Evolutionary conservation across 1,284 basidiomycete genomes (phyloP), one percentile per base, ranked within the genome.

Genomic region (Microstroma glucosiphilum): DNA sequence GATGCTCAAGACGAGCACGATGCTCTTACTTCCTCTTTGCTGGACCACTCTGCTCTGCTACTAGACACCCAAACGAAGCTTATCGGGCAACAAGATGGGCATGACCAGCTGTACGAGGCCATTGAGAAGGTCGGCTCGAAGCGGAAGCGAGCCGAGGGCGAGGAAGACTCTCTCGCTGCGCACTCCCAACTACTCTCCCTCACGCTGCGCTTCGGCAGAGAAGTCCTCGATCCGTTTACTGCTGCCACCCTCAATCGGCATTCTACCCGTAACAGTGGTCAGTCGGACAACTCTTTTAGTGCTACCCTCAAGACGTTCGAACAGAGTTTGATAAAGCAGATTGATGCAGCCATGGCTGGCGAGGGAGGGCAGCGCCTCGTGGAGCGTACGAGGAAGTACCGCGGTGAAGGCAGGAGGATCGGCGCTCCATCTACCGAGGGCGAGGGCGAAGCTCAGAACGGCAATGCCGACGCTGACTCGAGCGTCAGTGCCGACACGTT

Each of bases 351-450:
- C 9, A 60, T 78, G 25, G 58, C 64, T 4, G 69, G 71, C 23
- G 75, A 78, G 23, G 72, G 69, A 2, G 58, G 72, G 2, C 55
- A 63, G 4, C 66, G 75, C 1, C 71, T 78, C 13, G 53, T 72
- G 0, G 62, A 73, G 7, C 71, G 76, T 23, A 76, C 76, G 2
- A 63, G 70, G 1, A 69, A 74, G 7, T 68, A 70, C 57, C 66
- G 75, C 9, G 60, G 63, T 9, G 62, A 58, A 1, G 69, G 21
- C 51, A 26, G 54, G 30, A 67, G 67, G 42, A 57, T 71, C 15
- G 61, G 65, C 13, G 37, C 21, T 7, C 23, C 15, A 11, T 55
- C 15, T 2, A 15, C 19, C 0, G 37, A 37, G 1, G 41, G 46
- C 15, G 43, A 40, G 17, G 56, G 15, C 4, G 58, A 53, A 7